phyloP scores from a whole-genome alignment of 257 asterid genomes.

The Nyctanthes arbortristis region DNA sequence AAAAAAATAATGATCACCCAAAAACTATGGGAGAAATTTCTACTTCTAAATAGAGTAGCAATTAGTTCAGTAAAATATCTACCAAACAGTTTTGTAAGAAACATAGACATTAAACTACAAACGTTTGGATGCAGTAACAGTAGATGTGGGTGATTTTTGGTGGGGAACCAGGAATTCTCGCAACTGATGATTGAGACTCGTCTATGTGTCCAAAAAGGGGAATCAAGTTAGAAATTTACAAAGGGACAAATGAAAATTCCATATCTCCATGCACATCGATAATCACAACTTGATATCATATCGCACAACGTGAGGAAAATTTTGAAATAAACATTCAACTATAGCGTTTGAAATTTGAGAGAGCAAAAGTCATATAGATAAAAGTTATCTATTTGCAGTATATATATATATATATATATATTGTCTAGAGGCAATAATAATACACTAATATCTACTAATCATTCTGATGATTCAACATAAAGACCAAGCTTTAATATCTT shows the following conservation, averaged over 20 bases:
- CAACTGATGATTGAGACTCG: constrained; percentile 63
- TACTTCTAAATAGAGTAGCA: constrained; percentile 19
- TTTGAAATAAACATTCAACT: background rate
- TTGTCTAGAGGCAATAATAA: background rate
- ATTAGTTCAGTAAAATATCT: background rate
- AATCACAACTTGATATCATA: too few species aligned
- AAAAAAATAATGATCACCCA: too few species aligned
- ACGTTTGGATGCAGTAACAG: constrained; percentile 46
- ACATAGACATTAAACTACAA: constrained; percentile 15
- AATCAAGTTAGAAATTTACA: too few species aligned
- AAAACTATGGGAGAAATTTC: too few species aligned
- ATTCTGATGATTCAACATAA: background rate
- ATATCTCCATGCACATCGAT: too few species aligned
- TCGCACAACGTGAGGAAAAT: too few species aligned
- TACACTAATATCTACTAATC: background rate
- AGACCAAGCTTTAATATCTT: too few species aligned
- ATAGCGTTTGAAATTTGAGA: background rate
- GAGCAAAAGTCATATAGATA: background rate
- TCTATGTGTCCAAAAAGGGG: constrained; percentile 40
- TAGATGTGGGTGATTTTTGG: constrained; percentile 52
- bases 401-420: too few species aligned
- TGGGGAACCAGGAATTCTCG: constrained; percentile 56
- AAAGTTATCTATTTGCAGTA: background rate
- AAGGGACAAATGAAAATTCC: too few species aligned
- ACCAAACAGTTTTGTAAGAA: background rate